Base-by-base conservation (phyloP, 1,284 basidiomycete species). In the Irpex rosettiformis region DNA sequence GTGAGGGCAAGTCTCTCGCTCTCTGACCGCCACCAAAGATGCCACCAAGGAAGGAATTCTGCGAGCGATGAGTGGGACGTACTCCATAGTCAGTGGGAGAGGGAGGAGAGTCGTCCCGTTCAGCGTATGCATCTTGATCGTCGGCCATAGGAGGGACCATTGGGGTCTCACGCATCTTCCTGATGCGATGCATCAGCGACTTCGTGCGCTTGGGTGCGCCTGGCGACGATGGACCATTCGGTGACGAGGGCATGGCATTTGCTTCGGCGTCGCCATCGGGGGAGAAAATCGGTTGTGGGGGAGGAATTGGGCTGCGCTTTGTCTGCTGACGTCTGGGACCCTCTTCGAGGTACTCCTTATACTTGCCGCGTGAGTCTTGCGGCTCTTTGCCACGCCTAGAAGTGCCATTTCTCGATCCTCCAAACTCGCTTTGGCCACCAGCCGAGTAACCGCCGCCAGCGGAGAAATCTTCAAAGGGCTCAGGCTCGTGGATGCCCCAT, bases 401-500 rank as follows among this genome's bases (percentile, higher is more conserved):
- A 16, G 73, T 67, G 40, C 55, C 64, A 57, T 68, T 62, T 52
- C 71, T 65, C 28, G 70, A 66, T 24, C 56, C 81, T 5, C 84
- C 85, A 55, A 83, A 82, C 25, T 83, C 80, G 45, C 69, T 68
- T 21, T 67, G 54, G 1, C 54, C 57, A 22, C 55, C 58, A 25
- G 48, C 48, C 24, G 64, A 62, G 30, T 62, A 63, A 27, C 81
- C 81, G 61, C 85, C 83, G n/a, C 86, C 89, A 7, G 90, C 90
- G 61, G 84, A 89, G 69, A 93, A 93, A 67, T 93, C 91, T 68
- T 93, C 90, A 66, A 82, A 93, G 1, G 91, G 91, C 70, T 93
- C 91, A 10, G 90, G 91, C 67, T 93, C 91, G 67, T 92, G 90
- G 52, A 91, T 90, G 37, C 91, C 91, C 89, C 91, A 93, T 0